Conservation (phyloP, 495 filamentous ascomycete genomes). For the Diplogelasinospora grovesii region DNA sequence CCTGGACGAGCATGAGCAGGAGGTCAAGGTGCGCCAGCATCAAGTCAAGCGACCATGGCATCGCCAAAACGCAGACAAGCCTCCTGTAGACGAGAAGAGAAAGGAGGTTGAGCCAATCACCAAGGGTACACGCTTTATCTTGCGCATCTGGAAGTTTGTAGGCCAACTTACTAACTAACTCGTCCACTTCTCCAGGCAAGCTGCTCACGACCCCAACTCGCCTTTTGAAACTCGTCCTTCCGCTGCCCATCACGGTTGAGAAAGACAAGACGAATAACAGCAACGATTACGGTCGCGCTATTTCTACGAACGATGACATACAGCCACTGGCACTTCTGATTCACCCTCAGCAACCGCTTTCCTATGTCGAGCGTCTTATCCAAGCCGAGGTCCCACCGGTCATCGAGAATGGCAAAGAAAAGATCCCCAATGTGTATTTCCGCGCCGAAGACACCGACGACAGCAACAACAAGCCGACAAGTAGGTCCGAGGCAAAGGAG, state of each 20-base stretch:
- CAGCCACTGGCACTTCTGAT: slow-evolving; percentile 84
- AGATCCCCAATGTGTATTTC: slow-evolving; percentile 71
- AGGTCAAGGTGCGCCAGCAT: slow-evolving; percentile 26
- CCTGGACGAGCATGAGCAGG: slow-evolving; percentile 31
- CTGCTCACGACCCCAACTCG: slow-evolving; percentile 85
- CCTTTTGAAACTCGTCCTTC: slow-evolving; percentile 82
- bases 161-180: neutral
- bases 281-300: slow-evolving; percentile 29
- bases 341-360: slow-evolving; percentile 88
- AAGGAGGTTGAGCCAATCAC: slow-evolving; percentile 49
- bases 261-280: slow-evolving; percentile 45
- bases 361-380: slow-evolving; percentile 84
- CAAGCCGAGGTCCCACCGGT: slow-evolving; percentile 80
- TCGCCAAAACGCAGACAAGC: slow-evolving; percentile 54
- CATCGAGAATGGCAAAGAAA: slow-evolving; percentile 51
- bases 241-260: slow-evolving; percentile 57
- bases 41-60: slow-evolving; percentile 57
- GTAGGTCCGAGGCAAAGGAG: slow-evolving; percentile 22
- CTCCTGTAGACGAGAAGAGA: slow-evolving; percentile 40
- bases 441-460: slow-evolving; percentile 66
- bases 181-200: slow-evolving; percentile 52
- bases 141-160: neutral
- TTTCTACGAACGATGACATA: slow-evolving; percentile 50
- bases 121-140: slow-evolving; percentile 47
- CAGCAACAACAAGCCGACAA: slow-evolving; percentile 38